phyloP scores from a whole-genome alignment of 495 filamentous ascomycete genomes.

The Podospora pseudoanserina region DNA sequence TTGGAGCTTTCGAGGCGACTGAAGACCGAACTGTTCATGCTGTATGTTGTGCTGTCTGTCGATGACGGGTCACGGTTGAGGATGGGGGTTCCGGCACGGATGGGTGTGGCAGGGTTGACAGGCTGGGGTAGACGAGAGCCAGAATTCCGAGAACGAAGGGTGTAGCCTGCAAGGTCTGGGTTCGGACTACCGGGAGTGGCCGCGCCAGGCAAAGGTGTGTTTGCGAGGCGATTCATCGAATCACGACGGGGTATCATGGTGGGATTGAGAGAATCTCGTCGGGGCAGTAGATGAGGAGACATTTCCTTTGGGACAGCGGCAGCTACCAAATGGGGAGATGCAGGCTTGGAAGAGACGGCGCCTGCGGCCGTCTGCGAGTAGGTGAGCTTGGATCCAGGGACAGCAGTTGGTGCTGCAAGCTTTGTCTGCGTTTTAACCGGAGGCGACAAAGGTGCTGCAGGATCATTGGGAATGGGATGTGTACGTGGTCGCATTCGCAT shows the following conservation, averaged over 20 bases:
- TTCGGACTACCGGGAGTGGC: slow-evolving; percentile 18
- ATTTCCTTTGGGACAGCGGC: slow-evolving; percentile 4
- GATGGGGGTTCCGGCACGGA: slow-evolving; percentile 28
- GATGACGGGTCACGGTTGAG: slow-evolving; percentile 31
- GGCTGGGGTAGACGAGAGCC: slow-evolving; percentile 30
- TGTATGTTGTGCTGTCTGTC: slow-evolving; percentile 35
- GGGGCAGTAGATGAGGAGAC: neutral
- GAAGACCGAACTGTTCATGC: slow-evolving; percentile 34
- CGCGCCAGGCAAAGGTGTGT: slow-evolving; percentile 9
- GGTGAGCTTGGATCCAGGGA: slow-evolving; percentile 14
- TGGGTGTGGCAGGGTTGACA: slow-evolving; percentile 31
- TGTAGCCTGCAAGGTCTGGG: slow-evolving; percentile 21
- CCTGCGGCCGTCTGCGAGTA: slow-evolving; percentile 16
- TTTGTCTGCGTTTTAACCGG: slow-evolving; percentile 1
- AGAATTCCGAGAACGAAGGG: slow-evolving; percentile 29
- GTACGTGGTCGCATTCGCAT: slow-evolving; percentile 21
- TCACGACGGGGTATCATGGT: slow-evolving; percentile 12
- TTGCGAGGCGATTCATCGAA: slow-evolving; percentile 13
- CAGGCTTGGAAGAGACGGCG: neutral
- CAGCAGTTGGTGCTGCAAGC: slow-evolving; percentile 12
- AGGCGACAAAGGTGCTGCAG: slow-evolving; percentile 1
- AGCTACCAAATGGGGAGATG: slow-evolving; percentile 14
- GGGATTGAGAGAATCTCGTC: slow-evolving; percentile 5
- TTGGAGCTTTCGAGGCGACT: slow-evolving; percentile 27
- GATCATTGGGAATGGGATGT: slow-evolving; percentile 11